Evolutionary conservation across 306 rosid species (phyloP).

Genomic region (Lithocarpus polystachyus): DNA sequence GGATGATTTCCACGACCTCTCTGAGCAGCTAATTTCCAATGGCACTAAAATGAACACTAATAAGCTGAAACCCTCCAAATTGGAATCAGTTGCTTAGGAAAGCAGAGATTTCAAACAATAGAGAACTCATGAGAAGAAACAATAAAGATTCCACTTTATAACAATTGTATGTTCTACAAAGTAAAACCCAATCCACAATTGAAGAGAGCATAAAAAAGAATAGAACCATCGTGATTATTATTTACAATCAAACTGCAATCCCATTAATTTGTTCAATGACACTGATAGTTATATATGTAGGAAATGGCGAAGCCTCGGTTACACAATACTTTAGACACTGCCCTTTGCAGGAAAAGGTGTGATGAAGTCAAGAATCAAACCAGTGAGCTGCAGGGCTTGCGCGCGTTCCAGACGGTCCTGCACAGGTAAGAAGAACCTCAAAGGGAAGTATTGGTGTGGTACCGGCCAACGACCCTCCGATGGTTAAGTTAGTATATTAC

Average conservation of each 20-base stretch:
- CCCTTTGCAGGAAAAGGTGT: conserved; percentile 1
- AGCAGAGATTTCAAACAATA: not conserved
- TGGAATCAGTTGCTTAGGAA: not conserved
- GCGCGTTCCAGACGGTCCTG: too few species aligned
- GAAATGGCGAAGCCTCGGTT: not conserved
- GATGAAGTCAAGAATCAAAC: too few species aligned
- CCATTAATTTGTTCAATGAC: not conserved
- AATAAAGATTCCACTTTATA: not conserved
- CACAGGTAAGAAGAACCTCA: too few species aligned
- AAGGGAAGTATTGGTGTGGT: too few species aligned
- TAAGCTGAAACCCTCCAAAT: not conserved
- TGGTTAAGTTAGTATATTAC: too few species aligned
- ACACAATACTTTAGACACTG: conserved; percentile 18
- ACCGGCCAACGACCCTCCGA: too few species aligned
- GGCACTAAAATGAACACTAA: not conserved
- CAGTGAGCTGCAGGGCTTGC: too few species aligned
- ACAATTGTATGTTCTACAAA: not conserved
- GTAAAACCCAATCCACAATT: not conserved
- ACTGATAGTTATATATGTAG: not conserved
- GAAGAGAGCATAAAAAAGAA: not conserved
- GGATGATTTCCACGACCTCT: not conserved
- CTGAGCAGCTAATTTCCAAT: not conserved
- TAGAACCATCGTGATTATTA: not conserved
- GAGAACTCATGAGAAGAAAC: not conserved
- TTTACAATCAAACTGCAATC: conserved; percentile 17